Evolutionary conservation across 768 basidiomycete genomes (phyloP).

Genomic region (Lentinula sp.): DNA sequence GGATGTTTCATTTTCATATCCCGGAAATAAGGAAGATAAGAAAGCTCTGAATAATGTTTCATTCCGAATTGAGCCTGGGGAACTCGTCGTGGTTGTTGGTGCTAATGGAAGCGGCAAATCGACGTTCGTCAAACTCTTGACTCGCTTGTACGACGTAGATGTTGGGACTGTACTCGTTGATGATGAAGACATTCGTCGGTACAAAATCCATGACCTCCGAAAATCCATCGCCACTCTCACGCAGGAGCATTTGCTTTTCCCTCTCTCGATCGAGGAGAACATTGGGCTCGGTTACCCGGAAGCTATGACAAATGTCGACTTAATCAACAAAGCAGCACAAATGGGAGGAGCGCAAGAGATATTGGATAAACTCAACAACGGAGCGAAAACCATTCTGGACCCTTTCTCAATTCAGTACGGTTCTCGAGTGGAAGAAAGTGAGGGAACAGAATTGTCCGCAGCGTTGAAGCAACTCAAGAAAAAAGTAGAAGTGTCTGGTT

Average conservation of each 20-base stretch:
- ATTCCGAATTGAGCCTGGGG: conserved; percentile 37
- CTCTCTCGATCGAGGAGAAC: conserved; percentile 38
- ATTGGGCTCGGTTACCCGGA: conserved; percentile 24
- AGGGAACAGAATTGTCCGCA: conserved; percentile 8
- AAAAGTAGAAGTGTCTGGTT: conserved; percentile 15
- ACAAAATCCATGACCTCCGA: conserved; percentile 33
- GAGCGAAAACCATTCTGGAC: conserved; percentile 13
- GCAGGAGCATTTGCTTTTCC: conserved; percentile 44
- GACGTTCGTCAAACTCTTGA: conserved; percentile 44
- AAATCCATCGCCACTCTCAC: conserved; percentile 39
- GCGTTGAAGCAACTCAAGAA: conserved; percentile 17
- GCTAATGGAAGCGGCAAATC: conserved; percentile 53
- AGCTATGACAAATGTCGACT: conserved; percentile 9
- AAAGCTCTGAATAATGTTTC: conserved; percentile 34
- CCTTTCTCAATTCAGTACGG: conserved; percentile 8
- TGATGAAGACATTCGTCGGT: conserved; percentile 28
- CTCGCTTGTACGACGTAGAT: conserved; percentile 40
- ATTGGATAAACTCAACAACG: conserved; percentile 12
- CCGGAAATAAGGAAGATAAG: conserved; percentile 28
- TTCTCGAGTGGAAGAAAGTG: background rate
- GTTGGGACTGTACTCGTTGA: conserved; percentile 40
- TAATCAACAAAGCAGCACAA: conserved; percentile 24
- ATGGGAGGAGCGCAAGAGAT: conserved; percentile 20
- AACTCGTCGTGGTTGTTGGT: conserved; percentile 53
- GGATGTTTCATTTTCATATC: conserved; percentile 48